Evolutionary conservation across 2,329 filamentous ascomycete species (phyloP), one percentile per base, ranked within the genome.

Genomic region (Microsporum canis): DNA sequence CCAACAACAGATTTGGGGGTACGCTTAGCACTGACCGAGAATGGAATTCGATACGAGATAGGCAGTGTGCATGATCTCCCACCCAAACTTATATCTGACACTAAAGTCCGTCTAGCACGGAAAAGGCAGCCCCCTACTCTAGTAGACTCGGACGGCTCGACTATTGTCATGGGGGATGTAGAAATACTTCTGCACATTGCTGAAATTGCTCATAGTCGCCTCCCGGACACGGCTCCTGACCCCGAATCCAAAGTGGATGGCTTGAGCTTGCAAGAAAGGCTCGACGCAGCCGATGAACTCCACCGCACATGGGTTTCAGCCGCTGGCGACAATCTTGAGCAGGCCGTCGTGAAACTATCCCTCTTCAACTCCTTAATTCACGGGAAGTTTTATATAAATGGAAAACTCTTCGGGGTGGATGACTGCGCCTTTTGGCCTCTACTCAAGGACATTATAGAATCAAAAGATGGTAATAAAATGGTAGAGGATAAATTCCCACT

Each of bases 381-480:
- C 17, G 70, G 68, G 10, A 65, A 68, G 41, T 61, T 70, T 43
- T 77, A 74, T 60, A 68, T 77, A 14, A 68, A 69, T 12, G 75
- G 75, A 1, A 61, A 66, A 2, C 58, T 65, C 0, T 72, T 77
- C 58, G 69, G 69, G 1, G 70, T 77, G 36, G 76, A 76, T 56
- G 76, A 78, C 63, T 77, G 75, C 61, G 69, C 73, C 1, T 68
- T 78, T 41, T 78, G 76, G 76, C 73, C 76, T 1, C 68, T 78
- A 1, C 60, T 78, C 5, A 65, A 71, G 55, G 71, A 75, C 33
- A 73, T 77, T 17, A 66, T 66, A n/a, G 29, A 58, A 38, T 10
- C 17, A 3, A 63, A 60, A 23, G 70, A 61, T 39, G 68, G 59
- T 3, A 33, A 33, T 33, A 33, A 53, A 6, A 58, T 61, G 7